Conservation (phyloP, 2,329 filamentous ascomycete genomes). For the Aspergillus oerlinghausenensis region DNA sequence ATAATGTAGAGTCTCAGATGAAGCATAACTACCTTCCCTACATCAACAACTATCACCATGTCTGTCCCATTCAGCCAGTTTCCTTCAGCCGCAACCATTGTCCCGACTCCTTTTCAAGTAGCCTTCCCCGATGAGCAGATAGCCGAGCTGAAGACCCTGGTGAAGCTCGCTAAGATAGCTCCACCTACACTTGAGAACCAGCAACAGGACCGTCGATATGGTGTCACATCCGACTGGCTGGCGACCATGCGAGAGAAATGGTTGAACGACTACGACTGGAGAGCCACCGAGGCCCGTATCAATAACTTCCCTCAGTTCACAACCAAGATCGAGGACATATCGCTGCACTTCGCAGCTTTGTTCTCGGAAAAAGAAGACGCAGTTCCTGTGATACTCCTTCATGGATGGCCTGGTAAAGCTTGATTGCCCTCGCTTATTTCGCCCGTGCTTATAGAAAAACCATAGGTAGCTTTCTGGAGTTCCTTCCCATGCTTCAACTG, state of each 20-base stretch:
- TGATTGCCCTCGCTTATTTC: not conserved
- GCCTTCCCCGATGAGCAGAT: conserved; percentile 43
- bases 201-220: conserved; percentile 40
- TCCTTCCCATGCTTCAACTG: conserved; percentile 26
- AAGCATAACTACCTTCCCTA: not conserved
- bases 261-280: conserved; percentile 45
- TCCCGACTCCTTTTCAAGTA: conserved; percentile 41
- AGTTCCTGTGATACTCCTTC: conserved; percentile 44
- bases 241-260: conserved; percentile 38
- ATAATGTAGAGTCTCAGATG: not conserved
- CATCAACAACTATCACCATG: conserved; percentile 13
- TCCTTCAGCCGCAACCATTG: conserved; percentile 33
- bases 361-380: conserved; percentile 46
- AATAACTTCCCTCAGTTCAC: conserved; percentile 51
- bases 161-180: conserved; percentile 47
- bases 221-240: conserved; percentile 48
- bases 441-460: not conserved
- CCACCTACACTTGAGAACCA: conserved; percentile 48
- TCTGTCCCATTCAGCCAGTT: conserved; percentile 24
- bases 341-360: conserved; percentile 47
- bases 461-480: conserved; percentile 31
- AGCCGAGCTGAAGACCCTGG: conserved; percentile 43
- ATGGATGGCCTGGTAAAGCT: conserved; percentile 30
- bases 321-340: conserved; percentile 37
- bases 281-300: conserved; percentile 38